Evolutionary conservation across 2,329 filamentous ascomycete genomes (phyloP), one percentile per base, ranked within the genome.

Genomic region (Madurella fahalii): DNA sequence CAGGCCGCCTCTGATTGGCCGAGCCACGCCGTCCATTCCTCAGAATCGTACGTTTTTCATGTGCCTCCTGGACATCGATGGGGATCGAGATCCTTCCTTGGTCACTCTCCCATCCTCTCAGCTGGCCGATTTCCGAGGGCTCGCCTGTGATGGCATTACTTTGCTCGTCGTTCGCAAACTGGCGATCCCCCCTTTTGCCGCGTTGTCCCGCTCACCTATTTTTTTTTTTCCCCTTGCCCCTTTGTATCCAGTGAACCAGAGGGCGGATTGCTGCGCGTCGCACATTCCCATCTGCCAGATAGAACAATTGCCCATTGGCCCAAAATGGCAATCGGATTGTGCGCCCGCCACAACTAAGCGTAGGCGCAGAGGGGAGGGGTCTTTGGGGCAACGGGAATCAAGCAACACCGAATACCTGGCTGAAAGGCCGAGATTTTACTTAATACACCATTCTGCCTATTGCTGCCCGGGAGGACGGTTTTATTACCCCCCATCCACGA

Each of bases 31-130:
- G 51, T 59, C 48, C 40, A 53, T 53, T 60, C 58, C 54, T 58
- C 49, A 58, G 30, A 61, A 68, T 68, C 67, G 64, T 68, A 68
- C 62, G 63, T 68, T 68, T 67, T 68, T 63, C 60, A 57, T 62
- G 58, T 61, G 61, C 53, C 56, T 58, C 59, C 51, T 48, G 61
- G 53, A 59, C 49, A 61, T 60, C 64, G 59, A 63, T 61, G 56
- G 58, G 50, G 61, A 67, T 66, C 64, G 63, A 64, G 65, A 67
- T 66, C 61, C 54, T 47, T 46, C 41, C 48, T 44, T 49, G 49
- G 16, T 47, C 46, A 43, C 42, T 52, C 49, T 46, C 50, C 51
- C 47, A 53, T 51, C 54, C 47, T 32, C 43, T 49, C 44, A 50
- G 48, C 47, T 32, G 46, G 25, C 46, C 46, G 18, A 40, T 13